Evolutionary conservation across 805 yeast species (phyloP).

Genomic region (Saccharomycopsis javanensis): DNA sequence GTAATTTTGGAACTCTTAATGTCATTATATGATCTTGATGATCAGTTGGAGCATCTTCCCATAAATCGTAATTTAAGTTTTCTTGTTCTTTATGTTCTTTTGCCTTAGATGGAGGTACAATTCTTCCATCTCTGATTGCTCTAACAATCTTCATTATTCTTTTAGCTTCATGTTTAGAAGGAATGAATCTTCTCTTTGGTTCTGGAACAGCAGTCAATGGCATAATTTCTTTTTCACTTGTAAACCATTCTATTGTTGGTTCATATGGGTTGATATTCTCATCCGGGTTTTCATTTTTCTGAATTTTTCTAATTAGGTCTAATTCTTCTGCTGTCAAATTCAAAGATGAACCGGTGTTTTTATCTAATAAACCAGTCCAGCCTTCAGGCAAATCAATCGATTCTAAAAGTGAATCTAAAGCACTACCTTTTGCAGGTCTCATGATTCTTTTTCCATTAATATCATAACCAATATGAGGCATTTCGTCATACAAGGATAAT

Average conservation of each 20-base stretch:
- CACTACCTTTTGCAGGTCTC: conserved; percentile 98
- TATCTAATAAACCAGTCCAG: conserved; percentile 94
- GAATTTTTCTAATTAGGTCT: conserved; percentile 78
- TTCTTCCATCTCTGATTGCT: conserved; percentile 94
- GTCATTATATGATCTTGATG: conserved; percentile 76
- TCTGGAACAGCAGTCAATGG: conserved; percentile 92
- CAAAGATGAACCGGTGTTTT: conserved; percentile 75
- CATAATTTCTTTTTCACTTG: conserved; percentile 73
- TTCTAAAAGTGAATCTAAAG: conserved; percentile 82
- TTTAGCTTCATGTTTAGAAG: conserved; percentile 94
- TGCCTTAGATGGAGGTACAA: conserved; percentile 59
- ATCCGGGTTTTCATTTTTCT: conserved; percentile 74
- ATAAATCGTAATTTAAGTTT: conserved; percentile 56
- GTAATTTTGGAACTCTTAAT: conserved; percentile 85
- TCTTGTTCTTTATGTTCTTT: conserved; percentile 43
- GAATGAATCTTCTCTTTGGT: conserved; percentile 94
- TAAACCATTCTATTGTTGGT: conserved; percentile 93
- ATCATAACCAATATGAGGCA: conserved; percentile 95
- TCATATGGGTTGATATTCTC: conserved; percentile 80
- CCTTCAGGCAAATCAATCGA: conserved; percentile 93
- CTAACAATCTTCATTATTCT: conserved; percentile 91
- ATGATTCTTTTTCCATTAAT: conserved; percentile 96
- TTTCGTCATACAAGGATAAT: conserved; percentile 85
- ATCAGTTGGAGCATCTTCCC: conserved; percentile 65
- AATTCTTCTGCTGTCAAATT: conserved; percentile 81